Conservation (phyloP, 805 yeast species). For the Kuraishia ogatae region DNA sequence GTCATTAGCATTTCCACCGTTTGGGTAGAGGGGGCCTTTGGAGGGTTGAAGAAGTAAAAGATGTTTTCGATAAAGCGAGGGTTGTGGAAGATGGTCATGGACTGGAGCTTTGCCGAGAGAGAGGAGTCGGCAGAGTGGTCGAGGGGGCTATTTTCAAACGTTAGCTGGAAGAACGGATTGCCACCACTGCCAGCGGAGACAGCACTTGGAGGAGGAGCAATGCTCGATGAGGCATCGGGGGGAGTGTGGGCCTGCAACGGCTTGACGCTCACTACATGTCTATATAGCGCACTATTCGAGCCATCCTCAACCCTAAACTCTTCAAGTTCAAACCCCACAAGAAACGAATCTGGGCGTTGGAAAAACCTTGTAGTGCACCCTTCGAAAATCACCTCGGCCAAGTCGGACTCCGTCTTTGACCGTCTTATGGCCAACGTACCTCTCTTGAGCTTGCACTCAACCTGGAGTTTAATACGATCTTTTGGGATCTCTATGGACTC, state of each 20-base stretch:
- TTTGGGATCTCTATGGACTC: slow-evolving; percentile 61
- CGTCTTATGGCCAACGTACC: slow-evolving; percentile 67
- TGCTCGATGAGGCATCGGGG: no score
- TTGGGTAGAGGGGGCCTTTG: slow-evolving; percentile 65
- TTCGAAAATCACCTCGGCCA: slow-evolving; percentile 77
- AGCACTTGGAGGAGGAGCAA: no score
- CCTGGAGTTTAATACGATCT: slow-evolving; percentile 59
- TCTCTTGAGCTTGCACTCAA: slow-evolving; percentile 58
- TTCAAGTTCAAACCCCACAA: slow-evolving; percentile 63
- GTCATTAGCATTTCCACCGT: slow-evolving; percentile 84
- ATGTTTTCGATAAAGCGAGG: slow-evolving; percentile 75
- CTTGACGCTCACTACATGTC: slow-evolving; percentile 80
- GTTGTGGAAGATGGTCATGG: slow-evolving; percentile 87
- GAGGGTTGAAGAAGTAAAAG: slow-evolving; percentile 74
- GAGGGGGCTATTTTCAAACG: slow-evolving; percentile 81
- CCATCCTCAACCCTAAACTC: slow-evolving; percentile 88
- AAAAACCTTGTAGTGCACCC: slow-evolving; percentile 67
- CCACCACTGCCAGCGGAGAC: slow-evolving; percentile 1
- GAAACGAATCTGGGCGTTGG: slow-evolving; percentile 73
- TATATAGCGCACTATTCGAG: slow-evolving; percentile 68
- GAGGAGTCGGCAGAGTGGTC: slow-evolving; percentile 79
- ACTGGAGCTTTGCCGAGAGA: slow-evolving; percentile 62
- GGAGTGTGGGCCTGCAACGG: slow-evolving; percentile 29
- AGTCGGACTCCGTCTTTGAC: slow-evolving; percentile 29
- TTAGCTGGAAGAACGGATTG: slow-evolving; percentile 72